Evolutionary conservation across 208 protist genomes (phyloP), one percentile per base, ranked within the genome.

Genomic region (Trypanosoma platydactyli): DNA sequence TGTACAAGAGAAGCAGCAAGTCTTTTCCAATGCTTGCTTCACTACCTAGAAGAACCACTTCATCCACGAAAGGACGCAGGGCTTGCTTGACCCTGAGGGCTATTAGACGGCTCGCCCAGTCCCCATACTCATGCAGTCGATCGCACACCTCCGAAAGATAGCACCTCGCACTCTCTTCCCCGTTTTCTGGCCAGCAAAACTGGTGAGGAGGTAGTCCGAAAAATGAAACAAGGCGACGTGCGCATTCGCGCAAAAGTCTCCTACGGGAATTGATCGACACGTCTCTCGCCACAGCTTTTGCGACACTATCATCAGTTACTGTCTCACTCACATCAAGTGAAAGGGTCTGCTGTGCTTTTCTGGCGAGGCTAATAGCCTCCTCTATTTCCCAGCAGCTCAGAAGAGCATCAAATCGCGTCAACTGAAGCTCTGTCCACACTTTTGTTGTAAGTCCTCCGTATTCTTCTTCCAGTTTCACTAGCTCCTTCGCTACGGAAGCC

Each of bases 31-130:
- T 64, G 27, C 52, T 48, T 20, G 40, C 38, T 27, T 60, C 48
- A 15, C 18, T 27, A 42, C 6, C 29, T 18, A 52, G 42, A 44
- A 77, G 20, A 41, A 60, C 16, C 33, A 9, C 33, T 22, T 67
- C 71, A 60, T 77, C 64, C 33, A 77, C 41, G 27, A n/a, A 46
- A n/a, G 71, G 57, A 15, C 64, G 71, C 38, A 77, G n/a, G 27
- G 13, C 42, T 46, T 67, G 64, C 20, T 22, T 24, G 5, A 71
- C 25, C 27, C 46, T 45, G 46, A 77, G 52, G 2, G 71, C 62
- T 35, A 61, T 48, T 29, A 64, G 27, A 33, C 27, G 46, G 57
- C 71, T 68, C 25, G 63, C 27, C 71, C 54, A 70, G 42, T 77
- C 65, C 3, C 54, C 48, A 51, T 63, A 63, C 56, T 60, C 33